Percentiles rank a stretch among this genome's conserved stretches.
These are phyloP conservation scores for Psilocybe tampanensis DNA, from an alignment of 768 basidiomycete genomes.

Conservation along the genomic window DNA sequence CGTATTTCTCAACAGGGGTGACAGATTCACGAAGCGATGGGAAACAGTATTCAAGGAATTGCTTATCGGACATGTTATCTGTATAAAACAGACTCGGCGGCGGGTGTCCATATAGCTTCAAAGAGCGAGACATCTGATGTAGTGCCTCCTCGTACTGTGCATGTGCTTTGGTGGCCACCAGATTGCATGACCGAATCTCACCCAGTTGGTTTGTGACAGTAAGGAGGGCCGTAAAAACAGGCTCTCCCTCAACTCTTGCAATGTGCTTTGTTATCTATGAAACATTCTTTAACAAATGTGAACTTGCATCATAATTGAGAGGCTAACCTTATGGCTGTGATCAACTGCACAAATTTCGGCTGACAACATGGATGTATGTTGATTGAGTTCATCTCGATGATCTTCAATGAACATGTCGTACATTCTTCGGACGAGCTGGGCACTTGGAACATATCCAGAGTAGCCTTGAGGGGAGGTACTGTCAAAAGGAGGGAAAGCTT, in stretches of 20 bases:
- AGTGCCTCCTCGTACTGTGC: conserved; percentile 24
- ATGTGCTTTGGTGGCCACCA: conserved; percentile 32
- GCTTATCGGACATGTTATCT: conserved; percentile 19
- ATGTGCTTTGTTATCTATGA: conserved; percentile 29
- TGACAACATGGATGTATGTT: no score
- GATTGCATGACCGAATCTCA: conserved; percentile 18
- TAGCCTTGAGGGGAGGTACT: no score
- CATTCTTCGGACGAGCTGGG: no score
- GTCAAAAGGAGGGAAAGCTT: no score
- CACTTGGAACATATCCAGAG: no score
- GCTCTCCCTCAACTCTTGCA: conserved; percentile 25
- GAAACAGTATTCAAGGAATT: conserved; percentile 22
- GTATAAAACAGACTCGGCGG: conserved; percentile 17
- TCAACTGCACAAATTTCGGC: no score
- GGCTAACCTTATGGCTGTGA: conserved; percentile 19
- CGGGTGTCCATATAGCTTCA: conserved; percentile 18
- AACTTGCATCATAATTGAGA: neutral
- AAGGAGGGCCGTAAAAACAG: conserved; percentile 26
- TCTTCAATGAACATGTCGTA: no score
- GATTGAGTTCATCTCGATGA: no score
- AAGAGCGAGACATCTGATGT: conserved; percentile 8
- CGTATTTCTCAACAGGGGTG: conserved; percentile 25
- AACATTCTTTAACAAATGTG: neutral
- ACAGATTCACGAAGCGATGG: conserved; percentile 24
- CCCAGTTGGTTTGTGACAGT: conserved; percentile 29